These are phyloP conservation scores for Aureobasidium sp. DNA, from an alignment of 2,329 filamentous ascomycete species.

Conservation along the genomic window DNA sequence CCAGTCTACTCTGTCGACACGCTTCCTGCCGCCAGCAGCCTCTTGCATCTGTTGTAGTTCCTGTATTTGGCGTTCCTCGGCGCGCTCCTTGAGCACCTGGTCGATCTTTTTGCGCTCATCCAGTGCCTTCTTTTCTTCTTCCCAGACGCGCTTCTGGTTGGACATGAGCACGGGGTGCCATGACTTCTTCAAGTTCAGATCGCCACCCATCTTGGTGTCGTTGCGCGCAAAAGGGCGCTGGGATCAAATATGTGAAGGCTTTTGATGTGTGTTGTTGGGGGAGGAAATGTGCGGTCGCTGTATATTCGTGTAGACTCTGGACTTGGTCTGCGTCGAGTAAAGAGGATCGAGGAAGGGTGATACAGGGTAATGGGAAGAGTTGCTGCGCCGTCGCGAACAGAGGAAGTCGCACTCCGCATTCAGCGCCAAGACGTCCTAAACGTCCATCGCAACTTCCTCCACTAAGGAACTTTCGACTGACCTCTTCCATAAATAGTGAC, in stretches of 20 bases:
- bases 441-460: neutral
- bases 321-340: neutral
- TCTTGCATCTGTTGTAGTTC: constrained; percentile 88
- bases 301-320: neutral
- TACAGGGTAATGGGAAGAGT: neutral
- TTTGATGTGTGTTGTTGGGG: neutral
- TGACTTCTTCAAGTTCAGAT: constrained; percentile 86
- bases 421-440: constrained; percentile 2
- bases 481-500: neutral
- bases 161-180: constrained; percentile 88
- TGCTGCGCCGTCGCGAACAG: neutral
- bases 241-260: constrained; percentile 22
- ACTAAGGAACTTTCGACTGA: neutral
- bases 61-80: constrained; percentile 86
- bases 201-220: constrained; percentile 70
- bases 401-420: neutral
- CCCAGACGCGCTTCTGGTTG: constrained; percentile 86
- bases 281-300: neutral
- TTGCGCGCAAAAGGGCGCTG: constrained; percentile 16
- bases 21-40: constrained; percentile 73
- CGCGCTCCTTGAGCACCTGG: constrained; percentile 83
- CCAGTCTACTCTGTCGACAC: constrained; percentile 84
- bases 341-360: neutral
- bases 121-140: constrained; percentile 85
- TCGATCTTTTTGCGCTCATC: constrained; percentile 93